phyloP scores from a whole-genome alignment of 176 grass and related monocot genomes.

The Typha latifolia region DNA sequence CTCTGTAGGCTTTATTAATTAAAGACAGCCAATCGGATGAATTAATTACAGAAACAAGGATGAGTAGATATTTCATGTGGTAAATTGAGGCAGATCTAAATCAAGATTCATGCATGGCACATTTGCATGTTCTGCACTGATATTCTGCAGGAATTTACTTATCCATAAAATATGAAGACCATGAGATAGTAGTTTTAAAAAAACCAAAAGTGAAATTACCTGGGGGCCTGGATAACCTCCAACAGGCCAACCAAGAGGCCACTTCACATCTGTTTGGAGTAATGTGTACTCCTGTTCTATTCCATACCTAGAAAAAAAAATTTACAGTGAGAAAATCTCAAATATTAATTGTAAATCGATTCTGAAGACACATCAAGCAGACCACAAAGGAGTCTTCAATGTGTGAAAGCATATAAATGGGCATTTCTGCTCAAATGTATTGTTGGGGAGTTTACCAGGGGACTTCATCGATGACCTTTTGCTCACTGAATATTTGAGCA shows the following conservation, averaged over 20 bases:
- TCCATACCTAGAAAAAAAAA: conserved; percentile 55
- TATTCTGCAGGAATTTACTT: too few relatives aligned
- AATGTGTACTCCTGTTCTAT: conserved; percentile 99
- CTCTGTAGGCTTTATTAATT: too few relatives aligned
- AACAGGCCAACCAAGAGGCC: conserved; percentile 99
- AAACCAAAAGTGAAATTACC: conserved; percentile 24
- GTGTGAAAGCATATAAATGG: too few relatives aligned
- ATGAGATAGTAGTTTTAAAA: neutral
- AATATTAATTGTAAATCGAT: neutral
- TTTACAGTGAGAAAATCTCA: neutral
- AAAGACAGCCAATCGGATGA: too few relatives aligned
- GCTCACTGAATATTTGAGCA: conserved; percentile 66
- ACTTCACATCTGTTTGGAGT: conserved; percentile 72
- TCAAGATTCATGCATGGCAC: too few relatives aligned
- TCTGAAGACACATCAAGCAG: too few relatives aligned
- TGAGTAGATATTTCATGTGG: too few relatives aligned
- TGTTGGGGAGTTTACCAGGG: conserved; percentile 54
- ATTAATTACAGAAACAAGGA: too few relatives aligned
- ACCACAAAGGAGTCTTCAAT: too few relatives aligned
- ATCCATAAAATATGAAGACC: neutral
- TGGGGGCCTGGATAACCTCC: conserved; percentile 96
- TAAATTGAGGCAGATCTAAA: too few relatives aligned
- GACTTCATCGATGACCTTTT: conserved; percentile 64
- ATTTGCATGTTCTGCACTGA: too few relatives aligned
- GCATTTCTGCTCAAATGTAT: neutral